Evolutionary conservation across 1,284 basidiomycete genomes (phyloP).

Genomic region (Boletellus deceptivus): DNA sequence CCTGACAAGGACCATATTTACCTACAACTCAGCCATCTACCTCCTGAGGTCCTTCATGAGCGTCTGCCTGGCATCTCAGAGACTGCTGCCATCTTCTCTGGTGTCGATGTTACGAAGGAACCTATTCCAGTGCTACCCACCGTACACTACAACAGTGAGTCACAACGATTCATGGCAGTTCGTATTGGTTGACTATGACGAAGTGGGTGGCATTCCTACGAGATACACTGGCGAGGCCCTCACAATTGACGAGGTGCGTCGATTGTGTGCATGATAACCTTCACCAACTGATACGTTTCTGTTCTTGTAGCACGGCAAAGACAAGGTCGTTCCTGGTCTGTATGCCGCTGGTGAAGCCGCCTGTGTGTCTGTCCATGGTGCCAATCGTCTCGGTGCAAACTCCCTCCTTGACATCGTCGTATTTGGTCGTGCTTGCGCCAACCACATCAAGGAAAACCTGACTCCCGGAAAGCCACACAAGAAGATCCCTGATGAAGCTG

Average conservation of each 20-base stretch:
- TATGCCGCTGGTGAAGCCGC: conserved; percentile 99
- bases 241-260: conserved; percentile 65
- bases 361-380: conserved; percentile 98
- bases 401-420: conserved; percentile 99
- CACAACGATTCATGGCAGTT: background rate
- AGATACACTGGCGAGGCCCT: conserved; percentile 98
- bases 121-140: conserved; percentile 97
- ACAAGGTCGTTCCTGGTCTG: conserved; percentile 93
- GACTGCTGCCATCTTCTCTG: conserved; percentile 98
- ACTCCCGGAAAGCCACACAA: conserved; percentile 92
- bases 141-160: conserved; percentile 92
- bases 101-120: conserved; percentile 99
- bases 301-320: conserved; percentile 67
- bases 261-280: background rate
- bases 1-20: conserved; percentile 98
- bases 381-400: conserved; percentile 99
- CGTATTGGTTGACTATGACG: conserved; percentile 19
- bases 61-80: conserved; percentile 99
- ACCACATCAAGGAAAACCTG: conserved; percentile 94
- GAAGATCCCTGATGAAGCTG: conserved; percentile 84
- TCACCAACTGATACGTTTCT: conserved; percentile 1
- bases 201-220: conserved; percentile 99
- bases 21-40: conserved; percentile 96
- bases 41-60: conserved; percentile 94
- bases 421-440: conserved; percentile 97